phyloP scores from a whole-genome alignment of 495 filamentous ascomycete species.

The Oidiodendron maius region DNA sequence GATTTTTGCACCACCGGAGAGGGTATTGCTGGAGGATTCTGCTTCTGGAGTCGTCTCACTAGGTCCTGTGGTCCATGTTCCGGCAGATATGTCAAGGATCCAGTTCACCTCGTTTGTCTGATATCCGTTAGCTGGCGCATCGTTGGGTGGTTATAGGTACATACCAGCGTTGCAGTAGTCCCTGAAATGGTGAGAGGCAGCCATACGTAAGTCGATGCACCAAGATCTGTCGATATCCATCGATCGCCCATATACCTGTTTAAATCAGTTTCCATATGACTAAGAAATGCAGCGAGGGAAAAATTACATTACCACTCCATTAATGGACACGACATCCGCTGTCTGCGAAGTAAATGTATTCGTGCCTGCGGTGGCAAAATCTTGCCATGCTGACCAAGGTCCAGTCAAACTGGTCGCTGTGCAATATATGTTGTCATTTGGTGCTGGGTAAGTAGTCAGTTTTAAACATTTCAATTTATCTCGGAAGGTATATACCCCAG shows the following conservation, averaged over 20 bases:
- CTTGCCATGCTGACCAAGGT: conserved; percentile 55
- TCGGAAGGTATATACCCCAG: background rate
- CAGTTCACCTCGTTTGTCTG: conserved; percentile 43
- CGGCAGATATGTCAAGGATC: conserved; percentile 37
- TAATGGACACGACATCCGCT: conserved; percentile 12
- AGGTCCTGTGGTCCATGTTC: conserved; percentile 35
- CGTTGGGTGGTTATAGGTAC: background rate
- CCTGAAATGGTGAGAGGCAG: conserved; percentile 54
- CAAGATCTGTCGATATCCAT: conserved; percentile 53
- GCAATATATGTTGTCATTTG: conserved; percentile 57
- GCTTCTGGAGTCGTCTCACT: conserved; percentile 45
- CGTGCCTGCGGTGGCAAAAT: conserved; percentile 47
- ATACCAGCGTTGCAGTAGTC: conserved; percentile 41
- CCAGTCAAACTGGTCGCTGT: conserved; percentile 25
- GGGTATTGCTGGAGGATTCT: conserved; percentile 27
- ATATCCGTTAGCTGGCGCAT: background rate
- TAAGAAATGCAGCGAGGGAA: conserved; percentile 40
- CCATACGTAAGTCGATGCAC: conserved; percentile 60
- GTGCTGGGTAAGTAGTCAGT: conserved; percentile 22
- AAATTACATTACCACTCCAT: conserved; percentile 16
- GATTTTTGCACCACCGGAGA: conserved; percentile 18
- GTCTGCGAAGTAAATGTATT: conserved; percentile 33
- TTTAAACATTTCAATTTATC: conserved; percentile 25
- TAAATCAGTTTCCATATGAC: conserved; percentile 39
- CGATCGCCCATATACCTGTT: conserved; percentile 63